Percentiles rank a stretch among this genome's conserved stretches.
Conservation (phyloP, 2,329 filamentous ascomycete species). For the Arthrobotrys musiformis region DNA sequence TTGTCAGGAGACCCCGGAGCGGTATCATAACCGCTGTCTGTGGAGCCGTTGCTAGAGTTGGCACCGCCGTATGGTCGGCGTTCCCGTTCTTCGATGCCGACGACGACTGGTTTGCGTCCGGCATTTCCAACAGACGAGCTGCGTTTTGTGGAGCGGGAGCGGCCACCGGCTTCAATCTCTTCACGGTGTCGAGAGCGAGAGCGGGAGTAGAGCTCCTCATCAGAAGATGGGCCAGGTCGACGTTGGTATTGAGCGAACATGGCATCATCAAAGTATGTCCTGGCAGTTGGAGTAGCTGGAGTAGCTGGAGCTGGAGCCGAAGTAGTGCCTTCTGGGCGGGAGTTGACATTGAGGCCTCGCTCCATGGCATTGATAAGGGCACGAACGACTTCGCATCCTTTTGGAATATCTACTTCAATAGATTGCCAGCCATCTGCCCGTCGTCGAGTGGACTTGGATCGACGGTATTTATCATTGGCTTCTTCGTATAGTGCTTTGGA, state of each 20-base stretch:
- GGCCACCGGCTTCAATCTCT: slow-evolving; percentile 28
- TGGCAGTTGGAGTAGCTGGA: slow-evolving; percentile 26
- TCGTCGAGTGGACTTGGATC: slow-evolving; percentile 27
- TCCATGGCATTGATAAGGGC: slow-evolving; percentile 53
- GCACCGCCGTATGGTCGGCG: slow-evolving; percentile 52
- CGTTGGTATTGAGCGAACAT: slow-evolving; percentile 38
- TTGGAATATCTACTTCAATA: slow-evolving; percentile 55
- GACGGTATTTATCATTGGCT: slow-evolving; percentile 52
- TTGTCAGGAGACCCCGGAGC: slow-evolving; percentile 43
- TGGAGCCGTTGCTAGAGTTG: slow-evolving; percentile 50
- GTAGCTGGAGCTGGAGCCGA: slow-evolving; percentile 21
- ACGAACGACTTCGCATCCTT: slow-evolving; percentile 54
- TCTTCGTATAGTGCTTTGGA: slow-evolving; percentile 51
- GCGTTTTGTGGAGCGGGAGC: slow-evolving; percentile 49
- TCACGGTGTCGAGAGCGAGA: slow-evolving; percentile 50
- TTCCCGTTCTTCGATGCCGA: slow-evolving; percentile 53
- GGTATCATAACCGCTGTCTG: slow-evolving; percentile 53
- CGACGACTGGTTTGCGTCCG: slow-evolving; percentile 49
- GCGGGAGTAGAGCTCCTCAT: slow-evolving; percentile 52
- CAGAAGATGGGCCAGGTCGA: slow-evolving; percentile 52
- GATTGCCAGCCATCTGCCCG: slow-evolving; percentile 46
- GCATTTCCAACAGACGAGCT: slow-evolving; percentile 53
- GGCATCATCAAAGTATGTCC: slow-evolving; percentile 39
- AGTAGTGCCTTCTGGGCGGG: slow-evolving; percentile 25
- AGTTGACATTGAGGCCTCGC: slow-evolving; percentile 43